A percentile compares a stretch with the other conserved stretches of the same genome.
Evolutionary conservation across 495 filamentous ascomycete species (phyloP).

Genomic region (Podospora conica): DNA sequence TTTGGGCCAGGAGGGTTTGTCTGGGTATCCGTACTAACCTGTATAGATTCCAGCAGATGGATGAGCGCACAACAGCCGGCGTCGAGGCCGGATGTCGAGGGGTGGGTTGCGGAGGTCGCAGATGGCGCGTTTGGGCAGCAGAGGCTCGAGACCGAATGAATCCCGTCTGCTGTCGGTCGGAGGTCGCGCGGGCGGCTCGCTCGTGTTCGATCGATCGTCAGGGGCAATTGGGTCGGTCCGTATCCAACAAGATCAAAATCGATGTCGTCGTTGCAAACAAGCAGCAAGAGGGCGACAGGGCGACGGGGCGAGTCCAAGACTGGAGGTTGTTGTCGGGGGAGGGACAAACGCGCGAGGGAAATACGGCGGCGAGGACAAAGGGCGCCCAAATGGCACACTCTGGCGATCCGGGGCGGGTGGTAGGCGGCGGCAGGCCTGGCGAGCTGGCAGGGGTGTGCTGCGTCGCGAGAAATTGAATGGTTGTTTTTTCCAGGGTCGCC

Average conservation of each 20-base stretch:
- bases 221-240: neutral
- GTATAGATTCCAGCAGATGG: neutral
- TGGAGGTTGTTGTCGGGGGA: neutral
- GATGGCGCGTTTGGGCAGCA: conserved; percentile 22
- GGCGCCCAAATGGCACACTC: neutral
- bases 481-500: conserved; percentile 5
- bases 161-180: neutral
- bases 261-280: neutral
- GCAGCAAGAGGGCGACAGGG: neutral
- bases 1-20: conserved; percentile 1
- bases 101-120: conserved; percentile 13
- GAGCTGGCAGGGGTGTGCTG: neutral
- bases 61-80: conserved; percentile 5
- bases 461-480: conserved; percentile 12
- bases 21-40: neutral
- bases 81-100: conserved; percentile 8
- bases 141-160: conserved; percentile 20
- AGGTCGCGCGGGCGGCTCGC: conserved; percentile 6
- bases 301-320: neutral
- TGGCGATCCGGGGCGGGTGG: neutral
- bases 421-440: neutral
- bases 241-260: neutral
- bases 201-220: conserved; percentile 1
- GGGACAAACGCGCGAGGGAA: neutral
- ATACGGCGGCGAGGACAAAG: neutral